Evolutionary conservation across 192 early-diverging fungal species (phyloP).

Genomic region (Allomyces macrogynus): DNA sequence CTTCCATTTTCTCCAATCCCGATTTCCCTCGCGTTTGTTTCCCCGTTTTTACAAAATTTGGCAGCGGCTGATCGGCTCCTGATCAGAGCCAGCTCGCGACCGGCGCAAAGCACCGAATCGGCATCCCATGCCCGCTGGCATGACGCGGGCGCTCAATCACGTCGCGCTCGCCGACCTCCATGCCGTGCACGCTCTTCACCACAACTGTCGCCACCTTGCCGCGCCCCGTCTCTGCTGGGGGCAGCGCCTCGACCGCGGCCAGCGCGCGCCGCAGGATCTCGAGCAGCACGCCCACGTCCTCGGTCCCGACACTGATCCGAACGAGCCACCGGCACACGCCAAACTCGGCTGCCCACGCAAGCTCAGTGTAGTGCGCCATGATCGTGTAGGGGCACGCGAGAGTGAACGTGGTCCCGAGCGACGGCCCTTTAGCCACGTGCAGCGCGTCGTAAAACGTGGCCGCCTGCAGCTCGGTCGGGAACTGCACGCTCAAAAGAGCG

Average conservation of each 20-base stretch:
- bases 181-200: no score
- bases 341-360: conserved; percentile 76
- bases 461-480: conserved; percentile 31
- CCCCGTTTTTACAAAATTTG: no score
- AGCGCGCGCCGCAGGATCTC: conserved; percentile 50
- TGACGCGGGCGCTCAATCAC: no score
- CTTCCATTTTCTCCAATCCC: no score
- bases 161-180: no score
- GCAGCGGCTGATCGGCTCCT: no score
- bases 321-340: conserved; percentile 56
- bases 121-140: no score
- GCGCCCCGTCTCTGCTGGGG: no score
- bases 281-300: conserved; percentile 46
- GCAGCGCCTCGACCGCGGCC: conserved; percentile 19
- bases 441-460: conserved; percentile 65
- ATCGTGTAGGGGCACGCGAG: conserved; percentile 85
- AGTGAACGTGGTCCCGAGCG: conserved; percentile 92
- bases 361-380: conserved; percentile 79
- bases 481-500: conserved; percentile 63
- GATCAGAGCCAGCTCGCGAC: no score
- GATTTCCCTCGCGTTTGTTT: no score
- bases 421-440: conserved; percentile 74
- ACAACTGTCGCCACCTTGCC: no score
- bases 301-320: conserved; percentile 76
- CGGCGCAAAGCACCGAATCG: no score